phyloP scores from a whole-genome alignment of 164 flowering plant species.

The Liriodendron chinense region DNA sequence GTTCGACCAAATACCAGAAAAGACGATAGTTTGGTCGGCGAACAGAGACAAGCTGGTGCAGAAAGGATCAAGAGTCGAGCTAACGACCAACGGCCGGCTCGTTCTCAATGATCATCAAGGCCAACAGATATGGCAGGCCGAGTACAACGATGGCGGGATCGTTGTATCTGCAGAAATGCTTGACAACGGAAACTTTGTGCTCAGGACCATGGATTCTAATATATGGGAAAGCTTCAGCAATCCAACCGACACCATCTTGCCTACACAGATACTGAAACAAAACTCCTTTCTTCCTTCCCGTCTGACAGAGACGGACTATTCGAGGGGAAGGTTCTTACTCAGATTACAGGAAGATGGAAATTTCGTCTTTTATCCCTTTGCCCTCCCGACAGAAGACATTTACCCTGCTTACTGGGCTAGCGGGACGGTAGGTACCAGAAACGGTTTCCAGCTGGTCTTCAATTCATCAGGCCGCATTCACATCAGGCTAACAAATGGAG shows the following conservation, averaged over 20 bases:
- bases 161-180: not conserved
- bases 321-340: constrained; percentile 26
- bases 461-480: constrained; percentile 30
- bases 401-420: not conserved
- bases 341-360: constrained; percentile 18
- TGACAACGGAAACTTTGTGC: constrained; percentile 4
- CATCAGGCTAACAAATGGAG: constrained; percentile 11
- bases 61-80: constrained; percentile 27
- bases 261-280: constrained; percentile 24
- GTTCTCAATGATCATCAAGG: constrained; percentile 15
- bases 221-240: constrained; percentile 7
- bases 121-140: not conserved
- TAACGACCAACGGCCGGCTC: constrained; percentile 17
- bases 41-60: constrained; percentile 10
- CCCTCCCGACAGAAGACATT: not conserved
- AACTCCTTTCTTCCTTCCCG: constrained; percentile 10
- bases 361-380: constrained; percentile 24
- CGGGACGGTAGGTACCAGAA: not conserved
- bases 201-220: not conserved
- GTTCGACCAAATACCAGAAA: constrained; percentile 34
- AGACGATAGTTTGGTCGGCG: constrained; percentile 39
- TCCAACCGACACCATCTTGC: constrained; percentile 28
- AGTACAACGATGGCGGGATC: not conserved
- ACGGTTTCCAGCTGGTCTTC: constrained; percentile 24
- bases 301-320: constrained; percentile 20